phyloP scores from a whole-genome alignment of 2,329 filamentous ascomycete genomes.

The Scedosporium minutisporum region DNA sequence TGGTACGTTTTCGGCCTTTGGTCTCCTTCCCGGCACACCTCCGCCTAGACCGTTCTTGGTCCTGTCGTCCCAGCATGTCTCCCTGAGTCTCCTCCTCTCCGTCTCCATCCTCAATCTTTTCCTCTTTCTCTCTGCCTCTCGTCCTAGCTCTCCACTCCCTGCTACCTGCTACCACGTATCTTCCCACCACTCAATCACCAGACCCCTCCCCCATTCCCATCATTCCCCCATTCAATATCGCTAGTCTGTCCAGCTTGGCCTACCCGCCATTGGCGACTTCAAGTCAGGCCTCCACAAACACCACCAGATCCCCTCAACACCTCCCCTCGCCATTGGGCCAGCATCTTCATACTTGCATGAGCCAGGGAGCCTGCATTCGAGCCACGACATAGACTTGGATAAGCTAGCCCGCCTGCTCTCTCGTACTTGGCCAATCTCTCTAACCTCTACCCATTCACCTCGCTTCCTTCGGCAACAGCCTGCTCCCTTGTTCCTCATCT shows the following conservation, averaged over 20 bases:
- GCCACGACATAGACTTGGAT: constrained; percentile 27
- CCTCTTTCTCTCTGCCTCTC: not conserved
- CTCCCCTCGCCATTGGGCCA: constrained; percentile 11
- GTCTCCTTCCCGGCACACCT: not conserved
- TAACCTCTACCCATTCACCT: not conserved
- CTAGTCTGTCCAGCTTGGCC: constrained; percentile 7
- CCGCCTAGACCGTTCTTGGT: not conserved
- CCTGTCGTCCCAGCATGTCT: not conserved
- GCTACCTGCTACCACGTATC: not conserved
- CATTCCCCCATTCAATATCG: constrained; percentile 5
- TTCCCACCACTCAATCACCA: constrained; percentile 6
- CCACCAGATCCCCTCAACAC: constrained; percentile 4
- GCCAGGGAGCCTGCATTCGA: constrained; percentile 27
- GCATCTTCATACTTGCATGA: constrained; percentile 11
- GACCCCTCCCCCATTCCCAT: constrained; percentile 5
- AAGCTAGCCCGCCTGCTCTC: not conserved
- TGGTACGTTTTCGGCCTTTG: not conserved
- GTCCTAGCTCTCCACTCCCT: not conserved
- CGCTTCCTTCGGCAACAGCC: not conserved
- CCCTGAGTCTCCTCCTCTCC: not conserved
- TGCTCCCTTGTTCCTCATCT: not conserved
- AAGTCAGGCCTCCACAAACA: constrained; percentile 9
- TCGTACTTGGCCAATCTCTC: not conserved
- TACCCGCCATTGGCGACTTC: constrained; percentile 14
- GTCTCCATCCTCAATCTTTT: not conserved